Evolutionary conservation across 1,284 basidiomycete species (phyloP), one percentile per base, ranked within the genome.

Genomic region (Leccinum fuscescens): DNA sequence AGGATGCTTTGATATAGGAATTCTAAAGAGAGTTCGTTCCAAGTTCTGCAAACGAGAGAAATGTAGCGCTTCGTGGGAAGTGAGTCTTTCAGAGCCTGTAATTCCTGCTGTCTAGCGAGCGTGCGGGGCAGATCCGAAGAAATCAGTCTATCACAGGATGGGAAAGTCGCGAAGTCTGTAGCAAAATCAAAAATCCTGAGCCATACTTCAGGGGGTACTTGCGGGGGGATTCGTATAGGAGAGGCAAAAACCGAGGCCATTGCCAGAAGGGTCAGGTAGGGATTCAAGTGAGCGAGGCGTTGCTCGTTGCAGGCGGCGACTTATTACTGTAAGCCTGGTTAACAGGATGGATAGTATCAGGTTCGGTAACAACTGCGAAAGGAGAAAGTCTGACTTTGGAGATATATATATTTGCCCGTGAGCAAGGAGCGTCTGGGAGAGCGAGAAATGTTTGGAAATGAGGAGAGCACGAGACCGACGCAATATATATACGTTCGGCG

Each of bases 171-270:
- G 3, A 60, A 15, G 31, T 62, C 52, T 11, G 70, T 61, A n/a
- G 68, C 70, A 27, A 65, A 56, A 29, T 46, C 12, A 54, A 74
- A 73, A 37, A 74, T 66, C 44, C 42, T 64, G 22, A 72, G 63
- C 72, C 72, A 74, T 42, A 74, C 55, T 62, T 72, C 72, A 11
- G 72, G 71, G 42, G 70, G 72, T 12, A 72, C 56, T 12, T n/a
- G 48, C 11, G 55, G 53, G 15, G 55, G 5, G 3, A 42, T 37
- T 22, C 42, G 60, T n/a, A 33, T 12, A 6, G 49, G 39, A 59
- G 55, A 54, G 37, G 49, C 22, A 20, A 27, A 54, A 54, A 39
- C 17, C 5, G 48, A 51, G n/a, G 60, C 57, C 69, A 72, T 71
- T 37, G 55, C 20, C 20, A 27, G 29, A 42, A 24, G 51, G 48